A percentile compares a stretch with the other conserved stretches of the same genome.
Evolutionary conservation across 2,329 filamentous ascomycete species (phyloP).

Genomic region (Fusarium sacchari): DNA sequence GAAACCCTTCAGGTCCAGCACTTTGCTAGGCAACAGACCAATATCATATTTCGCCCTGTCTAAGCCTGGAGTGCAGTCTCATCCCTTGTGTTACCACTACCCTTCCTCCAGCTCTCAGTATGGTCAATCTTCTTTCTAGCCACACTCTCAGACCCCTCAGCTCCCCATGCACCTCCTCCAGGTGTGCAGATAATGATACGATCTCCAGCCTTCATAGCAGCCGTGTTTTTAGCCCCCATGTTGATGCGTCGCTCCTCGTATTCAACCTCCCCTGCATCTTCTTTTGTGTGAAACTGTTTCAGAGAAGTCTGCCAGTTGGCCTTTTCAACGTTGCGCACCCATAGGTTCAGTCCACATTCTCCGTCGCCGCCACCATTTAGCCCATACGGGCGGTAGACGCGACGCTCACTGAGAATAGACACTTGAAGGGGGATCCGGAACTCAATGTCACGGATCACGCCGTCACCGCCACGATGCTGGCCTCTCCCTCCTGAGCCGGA

Average conservation of each 20-base stretch:
- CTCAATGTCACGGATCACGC: slow-evolving; percentile 81
- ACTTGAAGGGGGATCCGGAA: slow-evolving; percentile 81
- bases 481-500: slow-evolving; percentile 71
- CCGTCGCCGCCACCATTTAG: slow-evolving; percentile 85
- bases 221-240: slow-evolving; percentile 82
- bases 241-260: slow-evolving; percentile 74
- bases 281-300: slow-evolving; percentile 50
- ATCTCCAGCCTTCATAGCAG: slow-evolving; percentile 79
- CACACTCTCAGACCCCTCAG: slow-evolving; percentile 65
- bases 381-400: slow-evolving; percentile 78
- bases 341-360: slow-evolving; percentile 83
- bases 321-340: slow-evolving; percentile 79
- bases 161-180: slow-evolving; percentile 82
- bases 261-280: slow-evolving; percentile 51
- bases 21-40: neutral
- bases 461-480: slow-evolving; percentile 75
- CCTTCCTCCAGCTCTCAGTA: slow-evolving; percentile 63
- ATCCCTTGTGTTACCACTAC: slow-evolving; percentile 66
- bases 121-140: slow-evolving; percentile 64
- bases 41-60: neutral
- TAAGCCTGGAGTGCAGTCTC: slow-evolving; percentile 68
- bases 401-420: slow-evolving; percentile 78
- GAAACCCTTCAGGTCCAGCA: neutral
- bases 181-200: slow-evolving; percentile 82
- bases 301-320: slow-evolving; percentile 59